A percentile compares a stretch with the other conserved stretches of the same genome.
Conservation (phyloP, 441 rosid genomes). For the Pelargonium citronellum region DNA sequence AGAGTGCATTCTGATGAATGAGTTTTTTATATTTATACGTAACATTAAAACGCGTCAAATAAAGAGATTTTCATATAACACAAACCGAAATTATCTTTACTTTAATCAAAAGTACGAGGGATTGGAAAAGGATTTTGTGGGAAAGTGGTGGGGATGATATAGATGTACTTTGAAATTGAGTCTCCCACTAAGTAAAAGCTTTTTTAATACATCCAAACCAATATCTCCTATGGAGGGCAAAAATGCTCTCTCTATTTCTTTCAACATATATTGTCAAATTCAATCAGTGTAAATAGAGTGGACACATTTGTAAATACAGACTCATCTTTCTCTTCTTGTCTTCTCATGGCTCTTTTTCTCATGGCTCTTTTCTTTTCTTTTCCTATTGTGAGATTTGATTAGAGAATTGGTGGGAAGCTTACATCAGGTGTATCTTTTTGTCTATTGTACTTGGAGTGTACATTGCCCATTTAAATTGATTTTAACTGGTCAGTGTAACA, state of each 20-base stretch:
- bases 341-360: constrained; percentile 14
- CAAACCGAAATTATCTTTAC: background rate
- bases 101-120: background rate
- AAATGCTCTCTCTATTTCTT: constrained; percentile 14
- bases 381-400: background rate
- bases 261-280: too few species aligned
- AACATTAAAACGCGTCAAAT: too few species aligned
- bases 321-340: constrained; percentile 47
- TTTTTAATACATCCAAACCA: constrained; percentile 19
- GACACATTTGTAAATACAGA: constrained; percentile 37
- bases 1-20: too few species aligned
- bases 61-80: too few species aligned
- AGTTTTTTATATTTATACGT: too few species aligned
- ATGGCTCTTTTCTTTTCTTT: background rate
- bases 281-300: constrained; percentile 21
- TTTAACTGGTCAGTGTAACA: constrained; percentile 6
- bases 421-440: constrained; percentile 11
- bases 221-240: constrained; percentile 22
- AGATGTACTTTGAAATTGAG: constrained; percentile 29
- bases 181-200: constrained; percentile 29
- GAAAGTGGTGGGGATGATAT: constrained; percentile 24
- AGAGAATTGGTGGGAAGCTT: constrained; percentile 9
- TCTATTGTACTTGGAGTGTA: constrained; percentile 33
- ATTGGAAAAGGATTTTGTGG: constrained; percentile 16
- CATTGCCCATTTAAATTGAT: constrained; percentile 15